These are phyloP conservation scores for Clitopilus passeckerianus DNA, from an alignment of 768 basidiomycete genomes.

Conservation along the genomic window DNA sequence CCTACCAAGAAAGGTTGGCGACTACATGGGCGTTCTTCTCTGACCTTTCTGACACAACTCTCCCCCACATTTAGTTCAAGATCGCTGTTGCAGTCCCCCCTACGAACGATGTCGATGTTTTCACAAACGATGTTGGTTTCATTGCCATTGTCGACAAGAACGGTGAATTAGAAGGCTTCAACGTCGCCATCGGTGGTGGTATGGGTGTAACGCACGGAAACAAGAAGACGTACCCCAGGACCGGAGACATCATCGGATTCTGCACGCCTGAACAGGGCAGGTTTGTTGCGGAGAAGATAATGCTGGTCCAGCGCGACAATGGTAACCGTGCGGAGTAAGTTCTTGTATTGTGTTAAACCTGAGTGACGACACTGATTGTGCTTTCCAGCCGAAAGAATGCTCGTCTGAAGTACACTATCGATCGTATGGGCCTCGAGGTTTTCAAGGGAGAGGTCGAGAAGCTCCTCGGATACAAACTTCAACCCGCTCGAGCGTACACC, in stretches of 20 bases:
- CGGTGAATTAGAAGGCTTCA: constrained; percentile 86
- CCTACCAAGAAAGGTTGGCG: constrained; percentile 83
- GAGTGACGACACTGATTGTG: constrained; percentile 1
- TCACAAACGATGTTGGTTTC: constrained; percentile 94
- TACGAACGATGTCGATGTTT: constrained; percentile 93
- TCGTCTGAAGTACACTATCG: constrained; percentile 94
- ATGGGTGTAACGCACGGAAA: constrained; percentile 99
- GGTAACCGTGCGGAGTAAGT: constrained; percentile 92
- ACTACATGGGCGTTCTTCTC: constrained; percentile 1
- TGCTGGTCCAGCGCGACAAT: constrained; percentile 92
- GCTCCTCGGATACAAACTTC: constrained; percentile 74
- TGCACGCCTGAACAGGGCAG: constrained; percentile 84
- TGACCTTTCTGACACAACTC: neutral
- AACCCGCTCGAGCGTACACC: constrained; percentile 66
- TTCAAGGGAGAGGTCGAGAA: constrained; percentile 92
- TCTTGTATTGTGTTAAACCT: neutral
- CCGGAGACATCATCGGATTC: constrained; percentile 87
- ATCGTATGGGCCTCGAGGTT: constrained; percentile 83
- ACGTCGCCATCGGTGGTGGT: constrained; percentile 90
- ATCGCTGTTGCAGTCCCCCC: constrained; percentile 95
- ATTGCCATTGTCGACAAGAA: constrained; percentile 83
- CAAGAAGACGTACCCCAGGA: constrained; percentile 97
- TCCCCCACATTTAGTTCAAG: constrained; percentile 68
- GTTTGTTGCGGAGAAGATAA: constrained; percentile 85
- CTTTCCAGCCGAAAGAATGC: constrained; percentile 67